Percentiles rank a stretch among this genome's conserved stretches.
These are phyloP conservation scores for Euphorbia pulcherrima DNA, from an alignment of 345 rosid species.

Conservation along the genomic window DNA sequence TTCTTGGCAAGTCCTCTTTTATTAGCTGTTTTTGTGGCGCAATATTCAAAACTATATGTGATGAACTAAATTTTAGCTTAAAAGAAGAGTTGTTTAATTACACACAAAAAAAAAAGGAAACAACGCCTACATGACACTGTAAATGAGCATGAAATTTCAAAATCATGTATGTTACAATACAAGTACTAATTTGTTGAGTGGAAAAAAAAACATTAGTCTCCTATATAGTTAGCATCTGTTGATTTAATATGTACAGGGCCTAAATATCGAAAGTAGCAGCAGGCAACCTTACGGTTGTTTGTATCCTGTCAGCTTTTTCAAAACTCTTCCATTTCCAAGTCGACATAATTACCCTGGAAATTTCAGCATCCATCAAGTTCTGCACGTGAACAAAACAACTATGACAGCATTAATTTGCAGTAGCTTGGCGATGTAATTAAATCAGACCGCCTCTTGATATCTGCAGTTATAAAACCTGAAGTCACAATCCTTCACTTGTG, in stretches of 20 bases:
- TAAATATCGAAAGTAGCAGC: slow-evolving; percentile 13
- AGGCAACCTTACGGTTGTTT: slow-evolving; percentile 24
- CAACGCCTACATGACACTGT: background rate
- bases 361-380: background rate
- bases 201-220: background rate
- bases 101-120: too few relatives aligned
- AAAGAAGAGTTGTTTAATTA: background rate
- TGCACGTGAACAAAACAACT: slow-evolving; percentile 2
- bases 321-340: background rate
- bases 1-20: too few relatives aligned
- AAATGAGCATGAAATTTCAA: background rate
- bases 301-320: slow-evolving; percentile 10
- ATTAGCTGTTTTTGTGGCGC: too few relatives aligned
- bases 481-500: slow-evolving; percentile 16
- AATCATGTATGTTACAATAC: background rate
- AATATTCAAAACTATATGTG: too few relatives aligned
- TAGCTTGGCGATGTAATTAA: slow-evolving; percentile 13
- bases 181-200: background rate
- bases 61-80: background rate
- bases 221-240: slow-evolving; percentile 4
- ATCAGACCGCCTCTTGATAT: slow-evolving; percentile 39
- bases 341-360: background rate
- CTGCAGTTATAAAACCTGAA: slow-evolving; percentile 29
- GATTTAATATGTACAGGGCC: slow-evolving; percentile 18
- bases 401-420: background rate